A percentile compares a stretch with the other conserved stretches of the same genome.
phyloP scores from a whole-genome alignment of 2,329 filamentous ascomycete species.

The Colletotrichum graminicola region DNA sequence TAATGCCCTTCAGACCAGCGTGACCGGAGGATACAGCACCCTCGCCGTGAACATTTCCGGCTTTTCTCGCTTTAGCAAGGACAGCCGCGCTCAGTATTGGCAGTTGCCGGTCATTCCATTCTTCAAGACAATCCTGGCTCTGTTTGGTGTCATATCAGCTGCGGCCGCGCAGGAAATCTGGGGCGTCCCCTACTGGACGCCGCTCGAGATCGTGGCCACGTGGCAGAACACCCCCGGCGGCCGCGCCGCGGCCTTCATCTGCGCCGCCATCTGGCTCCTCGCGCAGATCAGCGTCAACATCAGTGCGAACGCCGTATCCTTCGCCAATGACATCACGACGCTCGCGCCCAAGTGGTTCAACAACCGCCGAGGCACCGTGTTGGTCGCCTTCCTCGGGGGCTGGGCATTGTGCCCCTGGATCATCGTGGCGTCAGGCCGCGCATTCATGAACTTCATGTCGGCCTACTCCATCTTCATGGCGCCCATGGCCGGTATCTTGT shows the following conservation, averaged over 20 bases:
- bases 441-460: constrained; percentile 50
- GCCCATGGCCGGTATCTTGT: constrained; percentile 57
- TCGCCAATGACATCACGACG: constrained; percentile 49
- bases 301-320: constrained; percentile 48
- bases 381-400: constrained; percentile 49
- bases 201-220: constrained; percentile 59
- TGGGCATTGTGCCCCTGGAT: constrained; percentile 54
- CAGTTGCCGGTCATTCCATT: constrained; percentile 62
- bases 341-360: constrained; percentile 50
- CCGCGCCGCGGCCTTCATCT: constrained; percentile 50
- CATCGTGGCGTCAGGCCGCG: constrained; percentile 48
- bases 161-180: constrained; percentile 59
- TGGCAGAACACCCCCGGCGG: constrained; percentile 51
- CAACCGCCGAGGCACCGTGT: constrained; percentile 49
- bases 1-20: constrained; percentile 50
- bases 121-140: constrained; percentile 59
- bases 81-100: constrained; percentile 59
- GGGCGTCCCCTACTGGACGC: constrained; percentile 62
- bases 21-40: constrained; percentile 62
- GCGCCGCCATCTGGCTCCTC: constrained; percentile 54
- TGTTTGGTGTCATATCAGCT: constrained; percentile 62
- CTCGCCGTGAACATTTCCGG: constrained; percentile 64
- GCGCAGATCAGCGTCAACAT: constrained; percentile 50
- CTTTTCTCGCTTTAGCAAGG: constrained; percentile 53
- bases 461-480: constrained; percentile 53